phyloP scores from a whole-genome alignment of 2,329 filamentous ascomycete genomes.

The Fusarium tricinctum region DNA sequence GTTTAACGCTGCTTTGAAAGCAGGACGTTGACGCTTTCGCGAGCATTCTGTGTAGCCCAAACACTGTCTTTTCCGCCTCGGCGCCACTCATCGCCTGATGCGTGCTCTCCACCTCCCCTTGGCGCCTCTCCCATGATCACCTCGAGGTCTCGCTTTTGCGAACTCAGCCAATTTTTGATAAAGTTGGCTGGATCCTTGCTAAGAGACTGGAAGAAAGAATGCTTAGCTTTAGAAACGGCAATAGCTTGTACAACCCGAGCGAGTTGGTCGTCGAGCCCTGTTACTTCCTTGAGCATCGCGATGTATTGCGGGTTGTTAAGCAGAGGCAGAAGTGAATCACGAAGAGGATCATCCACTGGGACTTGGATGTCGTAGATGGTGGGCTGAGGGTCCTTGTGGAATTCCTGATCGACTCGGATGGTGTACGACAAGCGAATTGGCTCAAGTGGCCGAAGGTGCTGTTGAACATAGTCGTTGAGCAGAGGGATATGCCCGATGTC shows the following conservation, averaged over 20 bases:
- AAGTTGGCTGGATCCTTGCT: conserved; percentile 87
- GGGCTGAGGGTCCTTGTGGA: conserved; percentile 79
- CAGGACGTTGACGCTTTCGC: conserved; percentile 74
- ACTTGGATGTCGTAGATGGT: conserved; percentile 94
- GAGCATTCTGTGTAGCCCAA: conserved; percentile 70
- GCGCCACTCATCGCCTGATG: conserved; percentile 77
- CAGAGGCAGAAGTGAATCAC: conserved; percentile 73
- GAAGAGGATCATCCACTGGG: conserved; percentile 84
- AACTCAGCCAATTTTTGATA: conserved; percentile 88
- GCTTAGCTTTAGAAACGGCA: conserved; percentile 87
- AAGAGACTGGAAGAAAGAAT: conserved; percentile 85
- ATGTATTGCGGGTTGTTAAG: conserved; percentile 79
- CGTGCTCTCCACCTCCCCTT: conserved; percentile 70
- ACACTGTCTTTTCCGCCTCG: conserved; percentile 68
- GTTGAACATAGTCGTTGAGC: conserved; percentile 82
- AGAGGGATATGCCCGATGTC: conserved; percentile 88
- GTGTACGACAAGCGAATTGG: conserved; percentile 91
- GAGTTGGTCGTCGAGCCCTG: conserved; percentile 85
- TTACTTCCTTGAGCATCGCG: conserved; percentile 80
- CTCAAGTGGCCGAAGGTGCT: conserved; percentile 82
- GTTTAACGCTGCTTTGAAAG: conserved; percentile 65
- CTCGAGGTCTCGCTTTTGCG: conserved; percentile 91
- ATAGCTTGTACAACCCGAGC: conserved; percentile 86
- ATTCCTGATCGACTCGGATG: conserved; percentile 89
- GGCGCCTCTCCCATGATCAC: conserved; percentile 87